Evolutionary conservation across 257 asterid genomes (phyloP).

Genomic region (Solanum etuberosum): DNA sequence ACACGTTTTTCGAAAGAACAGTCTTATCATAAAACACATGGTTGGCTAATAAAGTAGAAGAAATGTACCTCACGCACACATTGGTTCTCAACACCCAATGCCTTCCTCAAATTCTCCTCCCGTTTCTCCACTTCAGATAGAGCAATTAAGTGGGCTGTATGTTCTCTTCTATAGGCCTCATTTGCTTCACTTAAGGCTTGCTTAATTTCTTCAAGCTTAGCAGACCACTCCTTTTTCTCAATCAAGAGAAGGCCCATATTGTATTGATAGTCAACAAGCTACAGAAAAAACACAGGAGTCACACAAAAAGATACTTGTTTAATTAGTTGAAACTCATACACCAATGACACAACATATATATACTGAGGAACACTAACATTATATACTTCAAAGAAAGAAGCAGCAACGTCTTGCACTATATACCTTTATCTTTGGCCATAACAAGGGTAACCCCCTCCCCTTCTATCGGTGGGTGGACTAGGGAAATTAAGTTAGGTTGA

Average conservation of each 20-base stretch:
- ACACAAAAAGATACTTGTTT: neutral
- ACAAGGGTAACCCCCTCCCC: neutral
- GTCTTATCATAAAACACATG: neutral
- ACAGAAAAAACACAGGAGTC: slow-evolving; percentile 13
- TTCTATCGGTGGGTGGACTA: neutral
- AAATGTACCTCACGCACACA: slow-evolving; percentile 74
- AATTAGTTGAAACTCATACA: neutral
- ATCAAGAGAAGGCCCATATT: slow-evolving; percentile 94
- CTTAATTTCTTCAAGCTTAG: slow-evolving; percentile 57
- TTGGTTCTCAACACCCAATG: slow-evolving; percentile 91
- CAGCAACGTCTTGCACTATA: neutral
- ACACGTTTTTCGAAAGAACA: slow-evolving; percentile 4
- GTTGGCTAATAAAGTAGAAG: neutral
- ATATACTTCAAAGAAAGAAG: neutral
- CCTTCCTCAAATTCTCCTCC: slow-evolving; percentile 83
- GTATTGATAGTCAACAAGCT: slow-evolving; percentile 93
- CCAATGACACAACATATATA: neutral
- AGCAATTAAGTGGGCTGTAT: slow-evolving; percentile 45
- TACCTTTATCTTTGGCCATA: neutral
- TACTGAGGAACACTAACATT: neutral
- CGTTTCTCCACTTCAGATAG: slow-evolving; percentile 81
- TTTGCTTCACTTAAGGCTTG: slow-evolving; percentile 48
- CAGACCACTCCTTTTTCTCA: slow-evolving; percentile 92
- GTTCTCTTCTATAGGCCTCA: slow-evolving; percentile 62
- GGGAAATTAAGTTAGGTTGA: neutral